Evolutionary conservation across 352 stramenopile species (phyloP).

Genomic region (Pythium rhizo-oryzae): DNA sequence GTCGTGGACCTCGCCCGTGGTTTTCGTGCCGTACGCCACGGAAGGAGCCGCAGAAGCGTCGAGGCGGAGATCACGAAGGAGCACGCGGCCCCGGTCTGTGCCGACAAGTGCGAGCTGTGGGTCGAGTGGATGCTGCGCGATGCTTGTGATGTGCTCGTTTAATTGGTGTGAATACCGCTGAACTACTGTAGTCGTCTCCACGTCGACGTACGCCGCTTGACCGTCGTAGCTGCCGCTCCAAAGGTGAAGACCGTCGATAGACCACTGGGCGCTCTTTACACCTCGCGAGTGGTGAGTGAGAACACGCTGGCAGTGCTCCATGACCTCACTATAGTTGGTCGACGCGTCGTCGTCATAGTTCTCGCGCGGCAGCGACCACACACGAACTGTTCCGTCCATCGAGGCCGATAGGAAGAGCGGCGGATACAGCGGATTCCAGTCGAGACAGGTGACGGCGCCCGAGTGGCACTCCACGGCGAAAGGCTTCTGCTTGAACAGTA

Average conservation of each 20-base stretch:
- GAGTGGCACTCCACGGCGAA: conserved; percentile 33
- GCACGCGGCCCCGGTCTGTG: conserved; percentile 17
- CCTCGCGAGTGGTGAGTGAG: conserved; percentile 39
- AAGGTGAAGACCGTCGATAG: conserved; percentile 41
- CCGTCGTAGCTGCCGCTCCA: conserved; percentile 54
- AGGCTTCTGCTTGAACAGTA: background rate
- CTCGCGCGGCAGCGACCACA: conserved; percentile 39
- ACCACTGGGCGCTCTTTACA: conserved; percentile 62
- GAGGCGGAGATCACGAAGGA: conserved; percentile 39
- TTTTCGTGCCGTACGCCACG: conserved; percentile 24
- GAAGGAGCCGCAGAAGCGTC: background rate
- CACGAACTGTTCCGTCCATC: conserved; percentile 53
- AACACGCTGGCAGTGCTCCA: conserved; percentile 10
- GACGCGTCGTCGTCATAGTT: conserved; percentile 2
- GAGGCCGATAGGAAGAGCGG: conserved; percentile 58
- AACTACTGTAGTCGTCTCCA: conserved; percentile 6
- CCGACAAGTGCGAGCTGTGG: conserved; percentile 10
- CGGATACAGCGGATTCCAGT: conserved; percentile 46
- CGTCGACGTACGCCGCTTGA: conserved; percentile 15
- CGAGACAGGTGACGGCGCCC: conserved; percentile 35
- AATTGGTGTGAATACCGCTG: background rate
- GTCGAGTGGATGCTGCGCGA: conserved; percentile 5
- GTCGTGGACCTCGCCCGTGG: conserved; percentile 56
- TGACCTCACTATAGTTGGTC: background rate
- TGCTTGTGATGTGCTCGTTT: conserved; percentile 12